Evolutionary conservation across 1,284 basidiomycete species (phyloP).

Genomic region (Ganoderma sinense): DNA sequence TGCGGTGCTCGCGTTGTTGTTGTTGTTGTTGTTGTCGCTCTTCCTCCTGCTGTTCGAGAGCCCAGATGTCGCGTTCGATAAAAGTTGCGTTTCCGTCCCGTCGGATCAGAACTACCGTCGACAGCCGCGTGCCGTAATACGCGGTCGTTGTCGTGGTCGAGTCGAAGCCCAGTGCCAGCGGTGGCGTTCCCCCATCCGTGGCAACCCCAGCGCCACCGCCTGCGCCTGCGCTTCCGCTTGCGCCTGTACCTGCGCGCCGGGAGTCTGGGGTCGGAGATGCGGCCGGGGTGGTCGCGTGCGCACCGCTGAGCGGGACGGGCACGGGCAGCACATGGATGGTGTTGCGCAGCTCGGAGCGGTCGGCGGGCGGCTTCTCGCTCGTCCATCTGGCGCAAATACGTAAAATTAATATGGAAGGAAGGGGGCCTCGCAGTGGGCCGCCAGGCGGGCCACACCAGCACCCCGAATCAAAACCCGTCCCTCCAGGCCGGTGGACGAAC

Average conservation of each 20-base stretch:
- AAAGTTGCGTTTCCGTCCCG: conserved; percentile 68
- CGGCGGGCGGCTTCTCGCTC: conserved; percentile 47
- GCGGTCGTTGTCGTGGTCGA: neutral
- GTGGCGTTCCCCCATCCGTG: neutral
- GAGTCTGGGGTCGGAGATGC: no score
- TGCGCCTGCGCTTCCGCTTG: neutral
- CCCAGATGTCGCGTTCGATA: conserved; percentile 78
- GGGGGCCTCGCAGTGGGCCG: no score
- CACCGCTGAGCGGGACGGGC: conserved; percentile 5
- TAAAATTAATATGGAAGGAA: conserved; percentile 1
- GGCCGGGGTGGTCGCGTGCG: neutral
- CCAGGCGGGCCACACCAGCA: neutral
- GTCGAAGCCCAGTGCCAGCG: neutral
- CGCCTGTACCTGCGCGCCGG: neutral
- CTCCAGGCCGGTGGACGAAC: no score
- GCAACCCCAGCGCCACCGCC: neutral
- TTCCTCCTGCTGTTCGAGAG: conserved; percentile 34
- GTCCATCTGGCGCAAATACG: conserved; percentile 32
- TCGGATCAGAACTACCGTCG: conserved; percentile 74
- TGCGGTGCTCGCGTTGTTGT: neutral
- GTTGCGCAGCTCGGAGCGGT: conserved; percentile 61
- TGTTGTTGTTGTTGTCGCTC: neutral
- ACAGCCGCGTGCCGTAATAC: conserved; percentile 74
- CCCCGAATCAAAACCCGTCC: neutral
- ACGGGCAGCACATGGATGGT: conserved; percentile 70